Percentiles rank a stretch among this genome's conserved stretches.
phyloP scores from a whole-genome alignment of 2,329 filamentous ascomycete species.

The Phaeophleospora eucalypticola region DNA sequence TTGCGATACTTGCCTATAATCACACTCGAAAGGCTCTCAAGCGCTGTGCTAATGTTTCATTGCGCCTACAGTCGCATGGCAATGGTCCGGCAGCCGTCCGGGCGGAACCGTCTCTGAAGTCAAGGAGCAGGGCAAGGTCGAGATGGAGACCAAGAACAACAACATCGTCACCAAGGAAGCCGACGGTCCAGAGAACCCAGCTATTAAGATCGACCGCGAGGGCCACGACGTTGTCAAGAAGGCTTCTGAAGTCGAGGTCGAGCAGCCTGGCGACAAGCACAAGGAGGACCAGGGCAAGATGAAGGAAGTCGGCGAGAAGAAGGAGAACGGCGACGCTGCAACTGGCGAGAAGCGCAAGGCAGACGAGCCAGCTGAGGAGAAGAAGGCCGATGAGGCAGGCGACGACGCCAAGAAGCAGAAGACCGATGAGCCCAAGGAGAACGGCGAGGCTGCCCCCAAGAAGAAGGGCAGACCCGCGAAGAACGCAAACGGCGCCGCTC shows the following conservation, averaged over 20 bases:
- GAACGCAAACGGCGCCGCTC: constrained; percentile 26
- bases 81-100: constrained; percentile 54
- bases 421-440: constrained; percentile 32
- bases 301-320: constrained; percentile 24
- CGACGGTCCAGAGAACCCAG: constrained; percentile 57
- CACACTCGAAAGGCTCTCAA: no score
- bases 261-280: constrained; percentile 43
- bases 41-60: constrained; percentile 10
- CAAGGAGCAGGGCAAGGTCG: constrained; percentile 56
- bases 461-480: constrained; percentile 43
- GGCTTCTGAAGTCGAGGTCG: constrained; percentile 57
- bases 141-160: constrained; percentile 58
- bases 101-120: constrained; percentile 55
- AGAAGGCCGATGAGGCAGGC: constrained; percentile 36
- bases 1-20: no score
- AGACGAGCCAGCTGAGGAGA: constrained; percentile 28
- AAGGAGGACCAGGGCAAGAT: constrained; percentile 23
- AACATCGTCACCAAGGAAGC: constrained; percentile 61
- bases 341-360: constrained; percentile 31
- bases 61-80: constrained; percentile 55
- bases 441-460: constrained; percentile 33
- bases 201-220: constrained; percentile 54
- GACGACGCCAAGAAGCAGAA: constrained; percentile 27
- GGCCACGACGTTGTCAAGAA: constrained; percentile 64
- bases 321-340: constrained; percentile 28